phyloP scores from a whole-genome alignment of 306 rosid genomes.

The Rosa persica region DNA sequence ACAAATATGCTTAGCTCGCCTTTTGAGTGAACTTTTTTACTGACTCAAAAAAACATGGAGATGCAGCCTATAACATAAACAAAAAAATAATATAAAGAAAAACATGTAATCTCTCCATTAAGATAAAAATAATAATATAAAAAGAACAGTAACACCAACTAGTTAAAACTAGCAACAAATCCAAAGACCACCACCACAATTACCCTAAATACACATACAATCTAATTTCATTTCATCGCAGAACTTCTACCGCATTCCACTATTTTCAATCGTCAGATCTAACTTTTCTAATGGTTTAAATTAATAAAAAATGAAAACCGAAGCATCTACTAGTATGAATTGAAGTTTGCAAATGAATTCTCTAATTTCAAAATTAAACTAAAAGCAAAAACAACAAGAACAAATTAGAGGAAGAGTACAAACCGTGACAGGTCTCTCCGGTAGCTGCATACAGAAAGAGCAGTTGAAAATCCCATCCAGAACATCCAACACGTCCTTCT shows the following conservation, averaged over 20 bases:
- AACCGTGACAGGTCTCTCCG: slow-evolving; percentile 84
- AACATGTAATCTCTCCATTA: background rate
- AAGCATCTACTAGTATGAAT: background rate
- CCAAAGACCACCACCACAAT: background rate
- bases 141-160: background rate
- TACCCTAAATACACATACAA: background rate
- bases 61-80: background rate
- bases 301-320: background rate
- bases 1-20: background rate
- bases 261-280: background rate
- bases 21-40: background rate
- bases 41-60: background rate
- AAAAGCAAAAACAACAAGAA: background rate
- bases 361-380: background rate
- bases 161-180: background rate
- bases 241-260: too few species aligned
- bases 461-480: slow-evolving; percentile 50
- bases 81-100: background rate
- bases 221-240: background rate
- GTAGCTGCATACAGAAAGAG: slow-evolving; percentile 61
- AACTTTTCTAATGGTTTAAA: background rate
- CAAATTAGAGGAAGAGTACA: slow-evolving; percentile 6
- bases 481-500: slow-evolving; percentile 36
- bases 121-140: background rate
- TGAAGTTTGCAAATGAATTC: background rate